Base-by-base conservation (phyloP, 768 basidiomycete genomes). In the Lenzites betulinus region DNA sequence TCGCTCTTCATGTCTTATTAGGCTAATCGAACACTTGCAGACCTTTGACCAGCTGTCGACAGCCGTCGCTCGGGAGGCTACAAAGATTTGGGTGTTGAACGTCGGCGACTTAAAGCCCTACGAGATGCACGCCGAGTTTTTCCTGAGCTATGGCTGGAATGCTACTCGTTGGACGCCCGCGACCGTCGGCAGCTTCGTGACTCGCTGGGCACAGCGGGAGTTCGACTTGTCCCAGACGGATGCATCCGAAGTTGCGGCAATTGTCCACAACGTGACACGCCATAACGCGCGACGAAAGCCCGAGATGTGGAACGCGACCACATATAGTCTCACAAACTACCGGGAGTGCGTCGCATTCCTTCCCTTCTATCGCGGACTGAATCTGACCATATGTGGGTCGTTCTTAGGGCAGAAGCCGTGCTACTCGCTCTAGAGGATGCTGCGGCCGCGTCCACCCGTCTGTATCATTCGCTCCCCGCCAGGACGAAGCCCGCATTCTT, bases 61-160 rank as follows among this genome's bases (percentile, higher is more conserved):
- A 22, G 85, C 87, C 1, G 77, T 83, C 16, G 80, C 82, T n/a
- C 81, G 83, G 22, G 76, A 84, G 22, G 85, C 86, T 7, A 81
- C 76, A 4, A 76, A 77, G 13, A 73, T 91, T 43, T 89, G 87
- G 87, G 81, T 91, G 42, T 71, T 91, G 58, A 91, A 90, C 67
- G 88, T 91, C 53, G 89, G 89, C 13, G 88, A 90, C 64, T 72
- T 91, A 47, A 90, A 90, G 69, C 87, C 87, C 3, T 86, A 86
- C 60, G 89, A 91, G 64, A 82, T 87, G 52, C 82, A 86, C 51
- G 84, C 78, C 26, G 87, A 89, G 64, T 88, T 87, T 71, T 90
- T 87, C 79, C 72, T 90, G 64, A 77, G 74, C 18, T 81, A 81
- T 41, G 88, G 82, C 3, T 90, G 83, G 79, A 80, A 91, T 64